Evolutionary conservation across 768 basidiomycete species (phyloP).

Genomic region (Boletus coccyginus): DNA sequence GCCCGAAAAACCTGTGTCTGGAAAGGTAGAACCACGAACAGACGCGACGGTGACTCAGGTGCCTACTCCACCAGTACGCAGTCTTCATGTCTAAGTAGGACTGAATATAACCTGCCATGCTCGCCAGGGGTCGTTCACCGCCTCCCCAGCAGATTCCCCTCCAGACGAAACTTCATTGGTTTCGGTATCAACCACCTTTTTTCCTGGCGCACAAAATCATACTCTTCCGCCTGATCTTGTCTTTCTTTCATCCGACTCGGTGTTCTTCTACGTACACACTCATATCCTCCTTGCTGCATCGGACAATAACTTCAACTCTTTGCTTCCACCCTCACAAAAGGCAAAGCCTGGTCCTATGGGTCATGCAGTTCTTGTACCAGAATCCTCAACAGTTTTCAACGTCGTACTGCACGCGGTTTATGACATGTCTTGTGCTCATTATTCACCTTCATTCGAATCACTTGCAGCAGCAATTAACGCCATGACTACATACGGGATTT

Average conservation of each 20-base stretch:
- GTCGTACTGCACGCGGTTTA: constrained; percentile 72
- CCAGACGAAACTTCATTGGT: constrained; percentile 50
- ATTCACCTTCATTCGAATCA: constrained; percentile 62
- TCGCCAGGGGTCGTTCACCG: constrained; percentile 30
- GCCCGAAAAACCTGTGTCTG: constrained; percentile 37
- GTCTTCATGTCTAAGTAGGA: not conserved
- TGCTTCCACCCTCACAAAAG: constrained; percentile 46
- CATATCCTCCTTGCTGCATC: constrained; percentile 58
- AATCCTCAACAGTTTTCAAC: constrained; percentile 63
- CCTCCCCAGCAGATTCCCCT: constrained; percentile 32
- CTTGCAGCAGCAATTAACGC: constrained; percentile 55
- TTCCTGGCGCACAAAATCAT: constrained; percentile 61
- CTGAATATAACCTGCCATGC: constrained; percentile 5
- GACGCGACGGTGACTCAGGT: constrained; percentile 37
- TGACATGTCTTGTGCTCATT: constrained; percentile 70
- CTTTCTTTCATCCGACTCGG: constrained; percentile 68
- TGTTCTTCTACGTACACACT: constrained; percentile 82
- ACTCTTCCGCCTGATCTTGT: constrained; percentile 59
- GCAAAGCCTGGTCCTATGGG: constrained; percentile 42
- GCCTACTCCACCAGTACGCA: constrained; percentile 64
- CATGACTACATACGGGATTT: constrained; percentile 59
- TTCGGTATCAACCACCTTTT: constrained; percentile 82
- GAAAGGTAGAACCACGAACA: constrained; percentile 17
- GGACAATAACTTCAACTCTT: constrained; percentile 58
- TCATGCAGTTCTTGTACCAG: constrained; percentile 56